Percentiles rank a stretch among this genome's conserved stretches.
Conservation (phyloP, 257 asterid species). For the Jacaranda mimosifolia region DNA sequence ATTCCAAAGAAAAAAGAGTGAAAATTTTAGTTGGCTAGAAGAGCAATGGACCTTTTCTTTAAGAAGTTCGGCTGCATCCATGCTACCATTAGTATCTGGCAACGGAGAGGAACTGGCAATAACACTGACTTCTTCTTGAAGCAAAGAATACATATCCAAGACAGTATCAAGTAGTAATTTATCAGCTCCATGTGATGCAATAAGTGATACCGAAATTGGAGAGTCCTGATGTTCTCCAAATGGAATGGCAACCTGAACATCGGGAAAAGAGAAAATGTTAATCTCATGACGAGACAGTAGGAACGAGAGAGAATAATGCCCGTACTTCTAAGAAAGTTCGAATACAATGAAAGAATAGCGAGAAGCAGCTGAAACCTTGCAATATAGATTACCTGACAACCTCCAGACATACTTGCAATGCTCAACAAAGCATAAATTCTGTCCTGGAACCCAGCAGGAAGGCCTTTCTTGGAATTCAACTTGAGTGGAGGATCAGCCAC, state of each 20-base stretch:
- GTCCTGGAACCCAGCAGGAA: conserved; percentile 59
- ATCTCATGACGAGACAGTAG: conserved; percentile 5
- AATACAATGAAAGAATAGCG: conserved; percentile 12
- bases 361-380: conserved; percentile 23
- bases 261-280: background rate
- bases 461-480: conserved; percentile 55
- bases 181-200: conserved; percentile 87
- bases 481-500: conserved; percentile 82
- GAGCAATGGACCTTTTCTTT: conserved; percentile 80
- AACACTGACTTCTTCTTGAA: conserved; percentile 70
- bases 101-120: conserved; percentile 58
- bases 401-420: conserved; percentile 85
- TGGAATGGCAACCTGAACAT: conserved; percentile 74
- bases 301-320: conserved; percentile 9
- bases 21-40: conserved; percentile 6
- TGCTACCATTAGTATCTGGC: conserved; percentile 59
- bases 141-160: conserved; percentile 77
- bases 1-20: too few relatives aligned
- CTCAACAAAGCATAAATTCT: conserved; percentile 68
- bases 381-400: conserved; percentile 73
- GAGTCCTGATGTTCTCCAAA: conserved; percentile 72
- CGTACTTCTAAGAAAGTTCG: background rate
- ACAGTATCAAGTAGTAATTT: conserved; percentile 90
- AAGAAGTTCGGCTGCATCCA: conserved; percentile 83
- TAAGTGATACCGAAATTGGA: conserved; percentile 77